Evolutionary conservation across 1,284 basidiomycete genomes (phyloP).

Genomic region (Pisolithus thermaeus): DNA sequence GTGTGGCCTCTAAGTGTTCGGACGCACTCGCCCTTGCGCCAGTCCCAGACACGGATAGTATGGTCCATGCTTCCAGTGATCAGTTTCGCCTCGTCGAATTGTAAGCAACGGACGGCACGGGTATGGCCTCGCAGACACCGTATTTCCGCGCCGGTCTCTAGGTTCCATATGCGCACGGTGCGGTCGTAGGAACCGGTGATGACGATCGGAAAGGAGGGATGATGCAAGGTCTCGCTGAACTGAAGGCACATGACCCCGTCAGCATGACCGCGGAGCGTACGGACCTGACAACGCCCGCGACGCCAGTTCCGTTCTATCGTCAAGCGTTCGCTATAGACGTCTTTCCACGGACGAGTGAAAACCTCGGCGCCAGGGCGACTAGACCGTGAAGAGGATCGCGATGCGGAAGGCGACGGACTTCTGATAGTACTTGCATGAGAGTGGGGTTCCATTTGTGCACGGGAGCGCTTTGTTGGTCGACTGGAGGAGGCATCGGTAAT

Average conservation of each 20-base stretch:
- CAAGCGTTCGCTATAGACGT: conserved; percentile 97
- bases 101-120: conserved; percentile 85
- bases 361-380: conserved; percentile 18
- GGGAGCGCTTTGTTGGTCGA: conserved; percentile 49
- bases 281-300: conserved; percentile 81
- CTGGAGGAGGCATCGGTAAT: conserved; percentile 18
- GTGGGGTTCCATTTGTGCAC: conserved; percentile 25
- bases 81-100: conserved; percentile 94
- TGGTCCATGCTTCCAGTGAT: conserved; percentile 97
- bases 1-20: conserved; percentile 86
- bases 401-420: background rate
- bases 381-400: conserved; percentile 9
- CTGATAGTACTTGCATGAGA: background rate
- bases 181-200: conserved; percentile 98
- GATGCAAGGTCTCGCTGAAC: conserved; percentile 82
- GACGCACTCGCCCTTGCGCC: conserved; percentile 90
- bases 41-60: conserved; percentile 96
- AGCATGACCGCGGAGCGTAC: conserved; percentile 86
- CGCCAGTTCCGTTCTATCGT: conserved; percentile 97
- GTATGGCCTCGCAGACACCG: conserved; percentile 87
- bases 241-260: conserved; percentile 98
- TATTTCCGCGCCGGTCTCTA: conserved; percentile 85
- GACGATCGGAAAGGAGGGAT: conserved; percentile 87
- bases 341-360: conserved; percentile 91
- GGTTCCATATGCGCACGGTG: conserved; percentile 94